Percentiles rank a stretch among this genome's conserved stretches.
Conservation (phyloP, 106 monocot genomes). For the Vanilla planifolia region DNA sequence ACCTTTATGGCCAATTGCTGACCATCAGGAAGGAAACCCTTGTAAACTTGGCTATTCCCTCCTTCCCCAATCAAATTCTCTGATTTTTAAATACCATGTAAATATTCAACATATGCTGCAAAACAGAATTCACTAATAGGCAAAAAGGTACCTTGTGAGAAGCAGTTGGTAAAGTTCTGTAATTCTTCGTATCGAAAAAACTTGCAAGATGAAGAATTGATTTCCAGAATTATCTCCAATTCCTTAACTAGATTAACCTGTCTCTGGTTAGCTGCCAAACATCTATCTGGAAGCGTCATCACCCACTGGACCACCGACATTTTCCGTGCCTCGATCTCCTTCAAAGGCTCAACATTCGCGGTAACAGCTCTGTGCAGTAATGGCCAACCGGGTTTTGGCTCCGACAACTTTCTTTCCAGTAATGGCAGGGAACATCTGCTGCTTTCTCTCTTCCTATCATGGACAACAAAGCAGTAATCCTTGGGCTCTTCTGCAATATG, state of each 20-base stretch:
- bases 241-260: slow-evolving; percentile 22
- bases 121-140: background rate
- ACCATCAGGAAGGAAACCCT: slow-evolving; percentile 52
- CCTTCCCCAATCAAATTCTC: slow-evolving; percentile 95
- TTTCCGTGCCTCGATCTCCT: slow-evolving; percentile 32
- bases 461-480: background rate
- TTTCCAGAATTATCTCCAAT: slow-evolving; percentile 33
- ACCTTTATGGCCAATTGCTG: slow-evolving; percentile 64
- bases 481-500: background rate
- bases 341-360: slow-evolving; percentile 11
- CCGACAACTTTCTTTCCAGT: slow-evolving; percentile 17
- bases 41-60: slow-evolving; percentile 74
- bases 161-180: slow-evolving; percentile 36
- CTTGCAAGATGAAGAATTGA: slow-evolving; percentile 40
- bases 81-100: slow-evolving; percentile 7
- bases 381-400: slow-evolving; percentile 75
- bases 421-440: slow-evolving; percentile 14
- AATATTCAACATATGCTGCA: background rate
- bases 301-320: slow-evolving; percentile 94
- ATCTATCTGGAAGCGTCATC: slow-evolving; percentile 74
- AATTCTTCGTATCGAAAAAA: slow-evolving; percentile 69
- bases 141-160: slow-evolving; percentile 52
- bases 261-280: slow-evolving; percentile 10
- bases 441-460: background rate
- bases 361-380: slow-evolving; percentile 35